Evolutionary conservation across 192 early-diverging fungal genomes (phyloP).

Genomic region (Coemansia sp.): DNA sequence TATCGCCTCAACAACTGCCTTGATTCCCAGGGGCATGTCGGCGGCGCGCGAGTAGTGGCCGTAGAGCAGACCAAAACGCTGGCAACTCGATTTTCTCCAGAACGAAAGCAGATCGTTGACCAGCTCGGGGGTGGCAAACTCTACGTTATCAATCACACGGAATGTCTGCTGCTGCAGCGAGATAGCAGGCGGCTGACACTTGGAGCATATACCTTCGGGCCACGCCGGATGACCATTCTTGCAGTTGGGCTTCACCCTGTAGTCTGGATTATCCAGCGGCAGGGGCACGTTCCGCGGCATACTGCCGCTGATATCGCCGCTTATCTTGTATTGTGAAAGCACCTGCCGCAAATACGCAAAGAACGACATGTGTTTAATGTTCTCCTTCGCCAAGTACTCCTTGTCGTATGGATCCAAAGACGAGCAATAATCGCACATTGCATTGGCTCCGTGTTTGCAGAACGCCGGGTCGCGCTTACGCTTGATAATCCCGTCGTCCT

Average conservation of each 20-base stretch:
- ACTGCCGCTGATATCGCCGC: conserved; percentile 47
- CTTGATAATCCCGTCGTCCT: conserved; percentile 79
- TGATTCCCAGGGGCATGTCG: conserved; percentile 93
- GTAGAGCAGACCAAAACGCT: conserved; percentile 94
- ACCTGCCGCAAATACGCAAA: conserved; percentile 85
- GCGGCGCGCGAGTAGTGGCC: conserved; percentile 87
- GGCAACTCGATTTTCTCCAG: conserved; percentile 84
- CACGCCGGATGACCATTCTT: conserved; percentile 80
- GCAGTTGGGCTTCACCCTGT: conserved; percentile 79
- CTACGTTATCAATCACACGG: conserved; percentile 95
- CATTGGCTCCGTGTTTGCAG: conserved; percentile 55
- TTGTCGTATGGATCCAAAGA: conserved; percentile 80
- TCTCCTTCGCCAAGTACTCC: conserved; percentile 82
- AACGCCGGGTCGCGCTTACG: conserved; percentile 76
- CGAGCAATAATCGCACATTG: conserved; percentile 52
- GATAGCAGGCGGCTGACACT: conserved; percentile 94
- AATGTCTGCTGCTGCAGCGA: conserved; percentile 87
- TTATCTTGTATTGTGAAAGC: conserved; percentile 66
- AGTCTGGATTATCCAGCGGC: conserved; percentile 84
- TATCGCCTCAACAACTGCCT: conserved; percentile 91
- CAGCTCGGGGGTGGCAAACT: conserved; percentile 78
- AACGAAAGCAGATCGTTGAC: conserved; percentile 85
- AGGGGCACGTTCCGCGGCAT: conserved; percentile 62
- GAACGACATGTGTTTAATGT: conserved; percentile 98
- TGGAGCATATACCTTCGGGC: conserved; percentile 95